Percentiles rank a stretch among this genome's conserved stretches.
phyloP scores from a whole-genome alignment of 139 green algal species.

The Chlorella sp. region DNA sequence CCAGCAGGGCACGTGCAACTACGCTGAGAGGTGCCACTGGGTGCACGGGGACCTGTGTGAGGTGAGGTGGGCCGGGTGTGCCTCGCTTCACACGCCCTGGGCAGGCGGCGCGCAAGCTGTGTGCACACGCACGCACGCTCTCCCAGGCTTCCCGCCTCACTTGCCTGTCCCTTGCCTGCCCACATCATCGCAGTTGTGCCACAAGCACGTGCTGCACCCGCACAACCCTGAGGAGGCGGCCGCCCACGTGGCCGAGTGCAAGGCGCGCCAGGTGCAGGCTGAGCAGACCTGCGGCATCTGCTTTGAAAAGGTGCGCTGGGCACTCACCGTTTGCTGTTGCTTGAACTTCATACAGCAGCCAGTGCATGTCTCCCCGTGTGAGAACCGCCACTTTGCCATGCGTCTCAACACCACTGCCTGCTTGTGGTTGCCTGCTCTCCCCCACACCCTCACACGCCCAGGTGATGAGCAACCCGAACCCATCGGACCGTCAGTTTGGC shows the following conservation, averaged over 20 bases:
- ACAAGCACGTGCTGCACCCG: constrained; percentile 50
- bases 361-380: constrained; percentile 3
- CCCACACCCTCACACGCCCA: too few species aligned
- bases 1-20: neutral
- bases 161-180: neutral
- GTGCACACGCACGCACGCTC: neutral
- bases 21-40: neutral
- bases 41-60: neutral
- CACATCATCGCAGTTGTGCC: constrained; percentile 25
- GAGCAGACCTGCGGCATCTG: constrained; percentile 74
- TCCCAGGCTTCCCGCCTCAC: neutral
- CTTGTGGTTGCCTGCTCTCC: too few species aligned
- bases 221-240: constrained; percentile 24
- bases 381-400: neutral
- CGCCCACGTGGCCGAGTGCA: constrained; percentile 50
- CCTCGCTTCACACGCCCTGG: neutral
- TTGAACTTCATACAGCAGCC: neutral
- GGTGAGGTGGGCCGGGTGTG: neutral
- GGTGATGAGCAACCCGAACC: neutral
- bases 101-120: too few species aligned
- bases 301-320: constrained; percentile 54
- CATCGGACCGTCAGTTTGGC: constrained; percentile 49
- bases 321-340: neutral
- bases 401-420: too few species aligned
- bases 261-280: constrained; percentile 37